These are phyloP conservation scores for Panellus pusillus DNA, from an alignment of 768 basidiomycete species.

Conservation along the genomic window DNA sequence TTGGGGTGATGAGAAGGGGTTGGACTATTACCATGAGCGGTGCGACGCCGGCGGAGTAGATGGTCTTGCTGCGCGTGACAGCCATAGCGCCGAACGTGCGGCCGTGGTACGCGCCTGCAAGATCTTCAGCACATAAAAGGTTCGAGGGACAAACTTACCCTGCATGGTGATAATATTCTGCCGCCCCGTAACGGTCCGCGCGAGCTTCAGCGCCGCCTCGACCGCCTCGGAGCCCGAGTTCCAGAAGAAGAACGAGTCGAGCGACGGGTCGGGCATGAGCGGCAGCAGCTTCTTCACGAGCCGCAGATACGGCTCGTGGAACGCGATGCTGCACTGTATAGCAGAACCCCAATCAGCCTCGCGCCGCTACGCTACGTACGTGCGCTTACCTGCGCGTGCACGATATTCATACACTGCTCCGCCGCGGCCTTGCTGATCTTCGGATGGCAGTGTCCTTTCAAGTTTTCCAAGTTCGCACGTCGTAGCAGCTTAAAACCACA, in stretches of 20 bases:
- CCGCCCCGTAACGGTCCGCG: constrained; percentile 70
- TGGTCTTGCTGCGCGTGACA: constrained; percentile 90
- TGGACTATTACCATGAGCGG: constrained; percentile 72
- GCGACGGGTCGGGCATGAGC: constrained; percentile 85
- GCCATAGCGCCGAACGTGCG: constrained; percentile 93
- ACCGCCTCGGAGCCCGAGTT: constrained; percentile 95
- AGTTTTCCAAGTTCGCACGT: constrained; percentile 1
- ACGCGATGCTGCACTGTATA: constrained; percentile 90
- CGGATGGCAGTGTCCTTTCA: constrained; percentile 81
- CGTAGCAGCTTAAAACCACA: not conserved
- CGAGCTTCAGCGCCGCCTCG: constrained; percentile 88
- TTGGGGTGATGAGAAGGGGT: not conserved
- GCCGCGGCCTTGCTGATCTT: constrained; percentile 85
- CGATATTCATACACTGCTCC: constrained; percentile 80
- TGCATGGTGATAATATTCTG: constrained; percentile 94
- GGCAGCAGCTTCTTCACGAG: constrained; percentile 86
- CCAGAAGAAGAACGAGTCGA: constrained; percentile 97
- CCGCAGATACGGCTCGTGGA: constrained; percentile 81
- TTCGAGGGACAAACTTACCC: constrained; percentile 40
- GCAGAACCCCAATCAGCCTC: not conserved
- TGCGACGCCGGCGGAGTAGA: constrained; percentile 76
- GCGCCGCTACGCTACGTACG: constrained; percentile 3
- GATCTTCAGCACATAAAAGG: not conserved
- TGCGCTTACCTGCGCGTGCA: constrained; percentile 73
- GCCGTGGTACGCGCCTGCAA: constrained; percentile 79